A percentile compares a stretch with the other conserved stretches of the same genome.
phyloP scores from a whole-genome alignment of 2,329 filamentous ascomycete genomes.

The Emmonsia crescens region DNA sequence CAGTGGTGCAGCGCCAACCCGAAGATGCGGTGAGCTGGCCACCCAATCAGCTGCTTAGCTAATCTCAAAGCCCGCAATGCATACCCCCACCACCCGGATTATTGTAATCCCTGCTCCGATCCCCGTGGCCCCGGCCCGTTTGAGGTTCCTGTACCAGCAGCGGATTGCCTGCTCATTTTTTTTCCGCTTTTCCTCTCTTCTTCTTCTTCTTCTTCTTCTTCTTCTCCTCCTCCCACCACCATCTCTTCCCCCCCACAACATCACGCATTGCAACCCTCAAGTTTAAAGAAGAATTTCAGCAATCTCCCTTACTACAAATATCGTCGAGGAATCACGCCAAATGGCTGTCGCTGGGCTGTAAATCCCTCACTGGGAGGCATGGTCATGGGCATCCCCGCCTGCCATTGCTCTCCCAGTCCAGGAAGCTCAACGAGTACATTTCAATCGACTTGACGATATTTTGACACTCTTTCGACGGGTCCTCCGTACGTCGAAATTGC shows the following conservation, averaged over 20 bases:
- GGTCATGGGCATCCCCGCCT: not conserved
- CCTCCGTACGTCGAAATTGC: conserved; percentile 51
- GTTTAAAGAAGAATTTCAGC: conserved; percentile 17
- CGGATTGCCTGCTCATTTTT: conserved; percentile 8
- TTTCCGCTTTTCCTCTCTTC: conserved; percentile 7
- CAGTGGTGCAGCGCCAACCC: not conserved
- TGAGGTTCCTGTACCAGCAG: not conserved
- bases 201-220: conserved; percentile 14
- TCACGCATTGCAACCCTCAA: conserved; percentile 16
- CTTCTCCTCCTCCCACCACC: conserved; percentile 15
- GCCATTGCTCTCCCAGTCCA: conserved; percentile 49
- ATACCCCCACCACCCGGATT: not conserved
- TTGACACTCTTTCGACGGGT: conserved; percentile 43
- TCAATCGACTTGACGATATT: conserved; percentile 45
- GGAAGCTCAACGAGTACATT: conserved; percentile 67
- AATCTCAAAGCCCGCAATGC: not conserved
- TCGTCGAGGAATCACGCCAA: conserved; percentile 65
- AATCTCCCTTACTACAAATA: conserved; percentile 37
- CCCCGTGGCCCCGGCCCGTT: not conserved
- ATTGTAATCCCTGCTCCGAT: conserved; percentile 11
- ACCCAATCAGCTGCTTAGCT: conserved; percentile 1
- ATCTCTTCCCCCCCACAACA: conserved; percentile 15
- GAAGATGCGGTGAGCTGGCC: conserved; percentile 7
- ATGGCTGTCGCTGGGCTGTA: conserved; percentile 81
- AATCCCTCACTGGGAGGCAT: conserved; percentile 62